Conservation (phyloP, 2,329 filamentous ascomycete species). For the Diplodia seriata region DNA sequence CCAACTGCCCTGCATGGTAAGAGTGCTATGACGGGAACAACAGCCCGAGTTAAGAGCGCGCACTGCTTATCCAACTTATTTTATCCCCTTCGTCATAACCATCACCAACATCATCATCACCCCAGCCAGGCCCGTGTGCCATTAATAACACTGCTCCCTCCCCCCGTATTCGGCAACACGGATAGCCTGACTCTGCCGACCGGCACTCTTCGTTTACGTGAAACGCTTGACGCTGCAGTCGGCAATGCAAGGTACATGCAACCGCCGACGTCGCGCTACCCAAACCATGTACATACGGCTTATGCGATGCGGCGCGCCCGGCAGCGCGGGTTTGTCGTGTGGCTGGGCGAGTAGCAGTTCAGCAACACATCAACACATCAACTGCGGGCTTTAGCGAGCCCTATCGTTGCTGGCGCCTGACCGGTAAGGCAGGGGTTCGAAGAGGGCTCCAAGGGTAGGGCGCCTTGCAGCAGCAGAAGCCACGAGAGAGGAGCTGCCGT, state of each 20-base stretch:
- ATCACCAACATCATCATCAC: too few relatives aligned
- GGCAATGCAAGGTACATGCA: slow-evolving; percentile 13
- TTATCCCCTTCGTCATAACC: not conserved
- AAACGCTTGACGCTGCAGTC: slow-evolving; percentile 5
- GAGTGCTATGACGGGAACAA: not conserved
- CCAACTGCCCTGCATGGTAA: slow-evolving; percentile 15
- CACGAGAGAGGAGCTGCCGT: not conserved
- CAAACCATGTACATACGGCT: not conserved
- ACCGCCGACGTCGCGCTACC: not conserved
- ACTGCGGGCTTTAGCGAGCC: not conserved
- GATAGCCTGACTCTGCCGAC: not conserved
- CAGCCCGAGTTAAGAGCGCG: not conserved
- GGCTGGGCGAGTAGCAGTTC: slow-evolving; percentile 8
- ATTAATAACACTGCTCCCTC: too few relatives aligned
- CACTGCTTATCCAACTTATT: not conserved
- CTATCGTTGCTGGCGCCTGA: slow-evolving; percentile 16
- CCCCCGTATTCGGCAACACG: not conserved
- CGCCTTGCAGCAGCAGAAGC: slow-evolving; percentile 15
- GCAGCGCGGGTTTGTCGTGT: not conserved
- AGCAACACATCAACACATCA: not conserved
- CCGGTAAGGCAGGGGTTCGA: slow-evolving; percentile 15
- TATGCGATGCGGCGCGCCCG: too few relatives aligned
- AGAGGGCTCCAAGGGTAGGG: not conserved
- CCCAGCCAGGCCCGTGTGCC: too few relatives aligned
- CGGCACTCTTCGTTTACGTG: slow-evolving; percentile 16